These are phyloP conservation scores for Castanopsis chinensis DNA, from an alignment of 306 rosid genomes.

Conservation along the genomic window DNA sequence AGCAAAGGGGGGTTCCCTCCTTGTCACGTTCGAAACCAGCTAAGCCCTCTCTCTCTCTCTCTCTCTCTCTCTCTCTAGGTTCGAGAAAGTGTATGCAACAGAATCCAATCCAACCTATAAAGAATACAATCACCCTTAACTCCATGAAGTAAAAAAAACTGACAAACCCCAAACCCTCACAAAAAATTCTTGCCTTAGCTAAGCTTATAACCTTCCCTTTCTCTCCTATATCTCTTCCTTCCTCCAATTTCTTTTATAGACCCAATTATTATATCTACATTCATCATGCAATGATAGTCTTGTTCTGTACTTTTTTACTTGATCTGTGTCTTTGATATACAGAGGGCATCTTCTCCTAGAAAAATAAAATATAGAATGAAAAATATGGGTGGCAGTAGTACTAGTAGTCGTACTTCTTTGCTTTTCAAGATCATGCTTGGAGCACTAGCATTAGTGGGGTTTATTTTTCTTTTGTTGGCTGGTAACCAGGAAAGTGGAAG, in stretches of 20 bases:
- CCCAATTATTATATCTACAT: constrained; percentile 28
- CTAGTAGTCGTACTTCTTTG: constrained; percentile 19
- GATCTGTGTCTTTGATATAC: constrained; percentile 21
- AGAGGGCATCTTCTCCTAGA: constrained; percentile 18
- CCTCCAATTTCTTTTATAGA: constrained; percentile 1
- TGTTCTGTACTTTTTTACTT: constrained; percentile 17
- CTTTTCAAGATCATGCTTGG: constrained; percentile 39
- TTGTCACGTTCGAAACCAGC: constrained; percentile 67
- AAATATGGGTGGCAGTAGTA: constrained; percentile 34
- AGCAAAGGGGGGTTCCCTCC: constrained; percentile 59
- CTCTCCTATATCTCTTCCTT: not conserved
- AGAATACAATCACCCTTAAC: no score
- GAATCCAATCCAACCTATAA: constrained; percentile 77
- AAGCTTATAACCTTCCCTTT: not conserved
- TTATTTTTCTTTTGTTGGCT: constrained; percentile 51
- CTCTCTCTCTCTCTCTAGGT: constrained; percentile 40
- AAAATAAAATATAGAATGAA: constrained; percentile 13
- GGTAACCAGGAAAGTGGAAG: constrained; percentile 37
- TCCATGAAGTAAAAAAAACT: constrained; percentile 49
- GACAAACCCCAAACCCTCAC: constrained; percentile 32
- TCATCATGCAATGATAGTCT: constrained; percentile 39
- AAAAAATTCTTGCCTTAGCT: constrained; percentile 20
- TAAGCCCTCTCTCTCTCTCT: constrained; percentile 34
- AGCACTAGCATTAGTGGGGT: constrained; percentile 44
- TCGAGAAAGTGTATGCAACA: constrained; percentile 58